phyloP scores from a whole-genome alignment of 78 protist species.

The Dictyostelium discoideum region dicty_2.7 NC_007088.5:1389001-1389500 shows the following conservation, averaged over 20 bases:
- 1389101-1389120: background rate
- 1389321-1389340: background rate
- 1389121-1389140: background rate
- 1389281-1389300: no score
- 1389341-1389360: background rate
- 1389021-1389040: background rate
- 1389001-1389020: background rate
- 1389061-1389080: background rate
- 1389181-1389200: background rate
- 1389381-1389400: background rate
- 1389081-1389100: background rate
- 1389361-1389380: background rate
- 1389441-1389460: background rate
- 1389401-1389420: background rate
- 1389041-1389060: background rate
- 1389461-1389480: background rate
- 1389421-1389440: background rate
- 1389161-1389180: background rate
- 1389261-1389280: background rate
- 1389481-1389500: no score
- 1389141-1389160: background rate
- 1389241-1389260: background rate
- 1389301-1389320: no score
- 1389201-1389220: background rate
- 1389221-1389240: background rate